phyloP scores from a whole-genome alignment of 306 rosid genomes.

The Luffa aegyptiaca region DNA sequence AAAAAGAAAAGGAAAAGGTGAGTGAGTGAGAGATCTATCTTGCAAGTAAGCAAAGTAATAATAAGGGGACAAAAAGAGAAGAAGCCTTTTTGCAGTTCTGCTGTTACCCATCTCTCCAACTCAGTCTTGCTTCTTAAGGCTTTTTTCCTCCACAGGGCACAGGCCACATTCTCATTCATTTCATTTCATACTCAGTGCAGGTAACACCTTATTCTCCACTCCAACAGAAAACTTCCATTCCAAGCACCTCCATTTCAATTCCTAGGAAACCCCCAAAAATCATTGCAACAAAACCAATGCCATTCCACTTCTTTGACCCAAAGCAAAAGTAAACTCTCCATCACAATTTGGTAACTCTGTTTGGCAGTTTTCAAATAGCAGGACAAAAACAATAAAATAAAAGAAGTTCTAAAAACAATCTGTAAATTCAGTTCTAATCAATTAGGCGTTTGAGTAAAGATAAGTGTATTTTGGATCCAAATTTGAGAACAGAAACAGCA shows the following conservation, averaged over 20 bases:
- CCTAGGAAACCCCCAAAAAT: conserved; percentile 20
- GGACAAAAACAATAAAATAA: background rate
- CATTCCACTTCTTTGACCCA: conserved; percentile 13
- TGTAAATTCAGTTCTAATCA: background rate
- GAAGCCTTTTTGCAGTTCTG: conserved; percentile 15
- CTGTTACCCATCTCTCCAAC: conserved; percentile 48
- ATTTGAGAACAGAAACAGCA: conserved; percentile 4
- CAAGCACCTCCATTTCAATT: conserved; percentile 44
- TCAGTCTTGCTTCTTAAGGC: conserved; percentile 52
- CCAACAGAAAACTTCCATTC: conserved; percentile 40
- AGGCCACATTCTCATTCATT: background rate
- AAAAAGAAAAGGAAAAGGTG: background rate
- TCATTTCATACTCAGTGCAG: conserved; percentile 23
- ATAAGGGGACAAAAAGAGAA: conserved; percentile 26
- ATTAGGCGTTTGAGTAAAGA: conserved; percentile 47
- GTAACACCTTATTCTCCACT: conserved; percentile 55
- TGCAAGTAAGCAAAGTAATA: conserved; percentile 23
- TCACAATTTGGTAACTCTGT: conserved; percentile 1
- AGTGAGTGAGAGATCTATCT: background rate
- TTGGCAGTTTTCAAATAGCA: background rate
- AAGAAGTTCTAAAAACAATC: background rate
- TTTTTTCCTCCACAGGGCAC: background rate
- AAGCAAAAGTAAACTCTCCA: conserved; percentile 14
- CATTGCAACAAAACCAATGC: conserved; percentile 17
- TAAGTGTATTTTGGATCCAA: background rate